A percentile compares a stretch with the other conserved stretches of the same genome.
Evolutionary conservation across 768 basidiomycete species (phyloP).

Genomic region (Daedaleopsis sinensis): DNA sequence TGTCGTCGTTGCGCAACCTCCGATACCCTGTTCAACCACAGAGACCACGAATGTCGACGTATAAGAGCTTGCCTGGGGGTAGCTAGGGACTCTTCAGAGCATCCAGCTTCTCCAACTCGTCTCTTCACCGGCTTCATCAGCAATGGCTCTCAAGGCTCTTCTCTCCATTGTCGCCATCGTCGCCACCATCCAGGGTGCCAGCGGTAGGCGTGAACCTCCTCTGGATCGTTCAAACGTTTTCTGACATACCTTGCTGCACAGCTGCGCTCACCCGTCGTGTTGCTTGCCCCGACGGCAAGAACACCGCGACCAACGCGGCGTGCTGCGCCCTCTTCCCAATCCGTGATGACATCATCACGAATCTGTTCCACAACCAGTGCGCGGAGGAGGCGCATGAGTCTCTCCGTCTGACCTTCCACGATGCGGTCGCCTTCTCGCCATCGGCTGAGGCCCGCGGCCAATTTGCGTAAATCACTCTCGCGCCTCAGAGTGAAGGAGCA

Average conservation of each 20-base stretch:
- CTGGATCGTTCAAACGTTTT: background rate
- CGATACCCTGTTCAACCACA: background rate
- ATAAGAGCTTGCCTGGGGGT: background rate
- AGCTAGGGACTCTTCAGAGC: background rate
- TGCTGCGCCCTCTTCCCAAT: conserved; percentile 1
- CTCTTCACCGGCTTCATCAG: background rate
- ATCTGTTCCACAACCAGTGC: background rate
- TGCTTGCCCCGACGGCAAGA: background rate
- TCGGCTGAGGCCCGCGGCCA: background rate
- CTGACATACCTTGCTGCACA: background rate
- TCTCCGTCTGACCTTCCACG: conserved; percentile 2
- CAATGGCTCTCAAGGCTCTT: conserved; percentile 22
- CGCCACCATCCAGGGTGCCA: conserved; percentile 8
- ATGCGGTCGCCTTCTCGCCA: background rate
- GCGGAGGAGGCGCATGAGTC: conserved; percentile 4
- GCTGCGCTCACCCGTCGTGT: background rate
- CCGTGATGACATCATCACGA: background rate
- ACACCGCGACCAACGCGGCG: background rate
- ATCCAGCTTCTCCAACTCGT: background rate
- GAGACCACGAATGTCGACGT: background rate
- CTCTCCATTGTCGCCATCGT: conserved; percentile 15
- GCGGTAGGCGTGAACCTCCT: conserved; percentile 5
- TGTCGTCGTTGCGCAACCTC: background rate
- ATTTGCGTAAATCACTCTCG: conserved; percentile 24
- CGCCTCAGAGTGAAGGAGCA: conserved; percentile 13